These are phyloP conservation scores for Blastobotrys raffinosifermentans DNA, from an alignment of 1,139 yeast species.

Conservation along the genomic window DNA sequence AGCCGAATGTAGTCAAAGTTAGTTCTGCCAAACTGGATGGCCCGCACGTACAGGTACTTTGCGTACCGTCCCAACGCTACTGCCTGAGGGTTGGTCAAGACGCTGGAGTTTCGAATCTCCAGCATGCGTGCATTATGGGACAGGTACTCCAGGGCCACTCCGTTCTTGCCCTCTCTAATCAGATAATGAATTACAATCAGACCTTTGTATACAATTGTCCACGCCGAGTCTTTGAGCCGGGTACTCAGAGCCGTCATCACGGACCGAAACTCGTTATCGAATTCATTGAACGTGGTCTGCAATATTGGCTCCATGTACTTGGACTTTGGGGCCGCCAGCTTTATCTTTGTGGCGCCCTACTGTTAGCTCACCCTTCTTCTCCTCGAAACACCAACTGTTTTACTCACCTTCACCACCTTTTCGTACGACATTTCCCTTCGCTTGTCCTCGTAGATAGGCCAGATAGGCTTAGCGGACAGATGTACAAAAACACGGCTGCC, in stretches of 20 bases:
- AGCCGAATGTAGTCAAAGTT: conserved; percentile 69
- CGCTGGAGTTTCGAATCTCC: conserved; percentile 35
- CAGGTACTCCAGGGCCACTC: conserved; percentile 62
- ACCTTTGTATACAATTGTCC: conserved; percentile 82
- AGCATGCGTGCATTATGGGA: conserved; percentile 56
- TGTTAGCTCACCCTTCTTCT: conserved; percentile 4
- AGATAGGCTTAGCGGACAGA: too few relatives aligned
- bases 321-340: conserved; percentile 96
- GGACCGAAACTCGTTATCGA: conserved; percentile 54
- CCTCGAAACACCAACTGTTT: not conserved
- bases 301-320: conserved; percentile 92
- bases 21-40: conserved; percentile 60
- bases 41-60: conserved; percentile 62
- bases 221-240: conserved; percentile 70
- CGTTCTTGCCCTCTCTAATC: conserved; percentile 85
- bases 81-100: conserved; percentile 45
- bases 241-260: conserved; percentile 58
- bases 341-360: conserved; percentile 63
- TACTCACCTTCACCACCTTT: conserved; percentile 50
- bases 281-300: conserved; percentile 56
- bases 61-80: conserved; percentile 63
- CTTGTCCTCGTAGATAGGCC: too few relatives aligned
- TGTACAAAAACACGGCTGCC: too few relatives aligned
- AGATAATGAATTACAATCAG: conserved; percentile 80
- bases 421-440: conserved; percentile 32